phyloP scores from a whole-genome alignment of 305 asterid genomes.

The Plantago coronopus region DNA sequence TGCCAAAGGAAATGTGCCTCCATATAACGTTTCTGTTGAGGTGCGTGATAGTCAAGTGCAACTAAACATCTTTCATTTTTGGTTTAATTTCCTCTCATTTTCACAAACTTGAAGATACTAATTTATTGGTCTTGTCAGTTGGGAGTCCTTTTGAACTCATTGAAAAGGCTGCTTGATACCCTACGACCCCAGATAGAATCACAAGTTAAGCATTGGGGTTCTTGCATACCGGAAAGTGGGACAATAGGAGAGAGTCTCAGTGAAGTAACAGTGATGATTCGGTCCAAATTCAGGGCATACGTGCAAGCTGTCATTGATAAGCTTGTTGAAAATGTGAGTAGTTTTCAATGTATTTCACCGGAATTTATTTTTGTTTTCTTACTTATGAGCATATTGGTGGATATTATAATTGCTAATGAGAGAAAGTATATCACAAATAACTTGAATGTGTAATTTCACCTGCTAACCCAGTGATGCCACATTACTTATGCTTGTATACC shows the following conservation, averaged over 20 bases:
- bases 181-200: constrained; percentile 66
- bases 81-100: background rate
- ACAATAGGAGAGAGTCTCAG: constrained; percentile 67
- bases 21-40: constrained; percentile 58
- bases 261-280: constrained; percentile 81
- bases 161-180: constrained; percentile 80
- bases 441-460: no score
- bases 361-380: no score
- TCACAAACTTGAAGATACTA: background rate
- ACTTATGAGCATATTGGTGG: background rate
- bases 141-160: constrained; percentile 77
- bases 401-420: no score
- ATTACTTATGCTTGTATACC: background rate
- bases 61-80: background rate
- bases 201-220: constrained; percentile 71
- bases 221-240: constrained; percentile 73
- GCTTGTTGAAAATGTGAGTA: constrained; percentile 78
- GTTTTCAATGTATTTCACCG: background rate
- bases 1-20: constrained; percentile 53
- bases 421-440: no score
- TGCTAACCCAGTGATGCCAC: no score
- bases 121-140: constrained; percentile 40
- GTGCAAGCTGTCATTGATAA: constrained; percentile 73
- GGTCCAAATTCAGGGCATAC: constrained; percentile 75
- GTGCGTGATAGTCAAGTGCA: constrained; percentile 22